Percentiles rank a stretch among this genome's conserved stretches.
Evolutionary conservation across 2,329 filamentous ascomycete genomes (phyloP).

Genomic region (Diplodia corticola): DNA sequence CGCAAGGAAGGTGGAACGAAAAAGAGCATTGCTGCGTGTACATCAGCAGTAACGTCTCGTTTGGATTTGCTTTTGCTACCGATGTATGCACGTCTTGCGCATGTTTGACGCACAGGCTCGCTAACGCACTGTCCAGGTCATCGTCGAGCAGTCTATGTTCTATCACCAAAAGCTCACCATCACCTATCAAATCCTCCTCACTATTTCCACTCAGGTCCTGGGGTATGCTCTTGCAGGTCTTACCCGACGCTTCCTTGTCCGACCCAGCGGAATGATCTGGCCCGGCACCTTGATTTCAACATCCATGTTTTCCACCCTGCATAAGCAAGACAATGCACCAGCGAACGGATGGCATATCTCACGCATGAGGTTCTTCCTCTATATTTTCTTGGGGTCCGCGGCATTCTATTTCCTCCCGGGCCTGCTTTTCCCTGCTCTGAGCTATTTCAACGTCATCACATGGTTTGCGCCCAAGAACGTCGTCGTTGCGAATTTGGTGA

Average conservation of each 20-base stretch:
- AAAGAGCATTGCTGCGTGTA: conserved; percentile 89
- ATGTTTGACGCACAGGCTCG: background rate
- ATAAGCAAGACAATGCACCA: conserved; percentile 78
- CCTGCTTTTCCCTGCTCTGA: conserved; percentile 77
- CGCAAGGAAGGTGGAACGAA: conserved; percentile 80
- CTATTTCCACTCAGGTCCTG: conserved; percentile 80
- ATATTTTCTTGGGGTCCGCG: conserved; percentile 70
- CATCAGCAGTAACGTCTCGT: conserved; percentile 85
- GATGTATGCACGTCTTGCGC: conserved; percentile 54
- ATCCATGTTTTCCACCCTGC: conserved; percentile 83
- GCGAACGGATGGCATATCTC: conserved; percentile 82
- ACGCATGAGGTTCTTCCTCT: conserved; percentile 80
- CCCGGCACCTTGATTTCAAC: conserved; percentile 85
- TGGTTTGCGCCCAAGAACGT: conserved; percentile 87
- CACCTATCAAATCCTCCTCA: conserved; percentile 77
- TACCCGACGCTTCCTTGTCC: conserved; percentile 76
- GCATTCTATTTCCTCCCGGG: conserved; percentile 84
- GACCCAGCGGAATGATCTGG: conserved; percentile 89
- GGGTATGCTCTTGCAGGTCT: conserved; percentile 86
- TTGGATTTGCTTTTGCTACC: conserved; percentile 85
- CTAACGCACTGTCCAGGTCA: conserved; percentile 52
- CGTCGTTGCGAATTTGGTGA: conserved; percentile 74
- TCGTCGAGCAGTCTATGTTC: conserved; percentile 86
- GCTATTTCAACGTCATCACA: conserved; percentile 85
- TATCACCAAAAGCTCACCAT: conserved; percentile 80